Evolutionary conservation across 129 eudicot species (phyloP).

Genomic region (Flaveria linearis): DNA sequence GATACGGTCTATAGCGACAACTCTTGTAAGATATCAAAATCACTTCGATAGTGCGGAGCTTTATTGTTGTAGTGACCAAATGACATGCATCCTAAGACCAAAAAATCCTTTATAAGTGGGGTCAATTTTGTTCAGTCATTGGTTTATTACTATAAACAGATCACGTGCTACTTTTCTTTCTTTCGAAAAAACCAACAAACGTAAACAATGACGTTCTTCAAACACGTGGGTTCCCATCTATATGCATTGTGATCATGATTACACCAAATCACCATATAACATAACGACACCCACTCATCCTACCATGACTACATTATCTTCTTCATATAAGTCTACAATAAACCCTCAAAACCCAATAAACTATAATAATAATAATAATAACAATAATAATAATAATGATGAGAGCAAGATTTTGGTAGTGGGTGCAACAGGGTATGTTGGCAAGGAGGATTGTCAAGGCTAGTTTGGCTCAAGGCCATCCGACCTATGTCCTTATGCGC

Average conservation of each 20-base stretch:
- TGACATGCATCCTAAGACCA: too few species aligned
- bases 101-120: too few species aligned
- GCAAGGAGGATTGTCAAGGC: constrained; percentile 53
- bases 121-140: too few species aligned
- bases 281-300: too few species aligned
- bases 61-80: too few species aligned
- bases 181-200: background rate
- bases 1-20: too few species aligned
- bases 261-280: too few species aligned
- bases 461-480: constrained; percentile 49
- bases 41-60: too few species aligned
- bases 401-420: constrained; percentile 50
- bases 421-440: constrained; percentile 61
- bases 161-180: background rate
- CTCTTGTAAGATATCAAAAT: too few species aligned
- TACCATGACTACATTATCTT: too few species aligned
- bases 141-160: background rate
- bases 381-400: constrained; percentile 21
- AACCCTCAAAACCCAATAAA: background rate
- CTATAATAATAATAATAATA: constrained; percentile 1
- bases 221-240: background rate
- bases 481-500: constrained; percentile 43
- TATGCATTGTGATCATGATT: too few species aligned
- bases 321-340: background rate
- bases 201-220: background rate